These are phyloP conservation scores for Daedalea quercina DNA, from an alignment of 768 basidiomycete species.

Conservation along the genomic window DNA sequence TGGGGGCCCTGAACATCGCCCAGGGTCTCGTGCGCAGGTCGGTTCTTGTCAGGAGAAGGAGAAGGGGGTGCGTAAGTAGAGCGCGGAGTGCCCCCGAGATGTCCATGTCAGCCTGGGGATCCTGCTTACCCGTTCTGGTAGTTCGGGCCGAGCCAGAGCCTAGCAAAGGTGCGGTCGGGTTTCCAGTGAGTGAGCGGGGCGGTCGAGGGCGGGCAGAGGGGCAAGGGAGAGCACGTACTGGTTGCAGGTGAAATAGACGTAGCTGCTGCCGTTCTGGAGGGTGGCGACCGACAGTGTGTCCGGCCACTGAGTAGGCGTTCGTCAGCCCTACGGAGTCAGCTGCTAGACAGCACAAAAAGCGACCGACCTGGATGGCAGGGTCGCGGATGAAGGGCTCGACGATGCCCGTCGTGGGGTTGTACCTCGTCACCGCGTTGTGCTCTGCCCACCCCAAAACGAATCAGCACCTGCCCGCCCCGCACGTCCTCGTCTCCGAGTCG, in stretches of 20 bases:
- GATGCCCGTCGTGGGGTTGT: constrained; percentile 8
- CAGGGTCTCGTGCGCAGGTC: constrained; percentile 14
- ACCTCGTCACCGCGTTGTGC: constrained; percentile 9
- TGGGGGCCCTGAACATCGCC: constrained; percentile 13
- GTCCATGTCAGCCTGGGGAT: too few species aligned
- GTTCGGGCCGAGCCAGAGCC: constrained; percentile 14
- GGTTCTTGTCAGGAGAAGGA: not conserved
- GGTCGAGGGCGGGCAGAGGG: not conserved
- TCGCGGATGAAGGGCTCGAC: constrained; percentile 12
- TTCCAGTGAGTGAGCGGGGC: not conserved
- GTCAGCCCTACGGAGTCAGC: not conserved
- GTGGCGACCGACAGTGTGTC: constrained; percentile 15
- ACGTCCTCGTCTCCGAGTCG: not conserved
- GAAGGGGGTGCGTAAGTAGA: not conserved
- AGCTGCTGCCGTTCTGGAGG: constrained; percentile 8
- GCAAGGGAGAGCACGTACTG: constrained; percentile 1
- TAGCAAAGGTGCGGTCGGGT: too few species aligned
- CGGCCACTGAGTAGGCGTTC: constrained; percentile 8
- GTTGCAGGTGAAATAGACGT: constrained; percentile 15
- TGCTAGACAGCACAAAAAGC: too few species aligned
- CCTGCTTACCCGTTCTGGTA: constrained; percentile 13
- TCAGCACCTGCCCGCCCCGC: not conserved
- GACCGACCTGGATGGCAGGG: constrained; percentile 13
- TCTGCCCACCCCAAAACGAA: not conserved
- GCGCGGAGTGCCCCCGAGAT: not conserved